Base-by-base conservation (phyloP, 768 basidiomycete genomes). In the Leccinum olivaceopallidum region DNA sequence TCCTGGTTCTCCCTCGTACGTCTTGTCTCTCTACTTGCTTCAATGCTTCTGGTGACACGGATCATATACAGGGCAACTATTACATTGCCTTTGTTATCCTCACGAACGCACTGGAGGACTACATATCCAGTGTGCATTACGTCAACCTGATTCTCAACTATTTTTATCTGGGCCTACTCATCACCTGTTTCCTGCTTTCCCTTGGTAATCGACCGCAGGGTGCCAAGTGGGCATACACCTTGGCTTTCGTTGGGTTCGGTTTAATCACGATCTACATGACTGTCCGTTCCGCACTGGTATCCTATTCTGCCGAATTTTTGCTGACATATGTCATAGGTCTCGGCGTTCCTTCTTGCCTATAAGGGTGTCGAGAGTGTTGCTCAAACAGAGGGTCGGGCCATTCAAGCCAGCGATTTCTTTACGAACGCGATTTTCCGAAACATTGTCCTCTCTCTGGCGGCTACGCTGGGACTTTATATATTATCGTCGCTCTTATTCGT, bases 201-300 rank as follows among this genome's bases (percentile, higher is more conserved):
- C 77, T 98, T 57, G 96, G 95, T 0, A 98, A 98, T 71, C 78
- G 96, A 12, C 95, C 95, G 5, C 92, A 95, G 65, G 95, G 95
- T 34, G 84, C 87, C 4, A 95, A 92, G 73, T 86, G 87, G 84
- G 86, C 85, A 6, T 99, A 97, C 73, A 94, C 92, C 3, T 68
- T 83, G 7, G 89, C 93, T 30, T 87, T 98, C 68, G 71, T 96
- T 32, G 92, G 94, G 1, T 99, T 96, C 76, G 94, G 83, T 4
- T 5, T 96, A 24, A 86, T 99, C 64, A 98, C 96, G 34, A 73
- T 94, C n/a, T 98, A 98, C 71, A 98, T 99, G 96, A 93, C 94
- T 56, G 89, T 93, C 54, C 24, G 84, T 71, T 34, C 18, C 34
- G 16, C 12, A 12, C n/a, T 48, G 67, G 5, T 53, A 14, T 53